phyloP scores from a whole-genome alignment of 768 basidiomycete genomes.

The Hysterangium stoloniferum region DNA sequence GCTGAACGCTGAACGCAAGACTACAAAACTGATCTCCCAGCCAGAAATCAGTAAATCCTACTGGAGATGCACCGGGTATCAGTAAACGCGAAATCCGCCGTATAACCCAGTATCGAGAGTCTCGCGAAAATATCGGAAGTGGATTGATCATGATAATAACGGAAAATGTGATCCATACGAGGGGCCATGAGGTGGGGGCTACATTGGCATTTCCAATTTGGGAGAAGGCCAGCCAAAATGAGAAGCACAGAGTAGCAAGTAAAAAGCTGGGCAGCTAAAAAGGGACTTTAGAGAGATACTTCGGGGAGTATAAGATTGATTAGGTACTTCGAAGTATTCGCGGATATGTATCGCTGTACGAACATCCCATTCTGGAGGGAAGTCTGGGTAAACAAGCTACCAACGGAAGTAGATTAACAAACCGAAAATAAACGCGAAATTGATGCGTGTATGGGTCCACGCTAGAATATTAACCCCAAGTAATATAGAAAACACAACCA shows the following conservation, averaged over 20 bases:
- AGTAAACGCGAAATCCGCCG: slow-evolving; percentile 55
- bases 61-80: slow-evolving; percentile 57
- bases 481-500: slow-evolving; percentile 65
- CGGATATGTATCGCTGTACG: slow-evolving; percentile 68
- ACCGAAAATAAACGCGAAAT: slow-evolving; percentile 93
- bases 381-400: slow-evolving; percentile 4
- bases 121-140: slow-evolving; percentile 51
- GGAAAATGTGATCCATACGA: slow-evolving; percentile 70
- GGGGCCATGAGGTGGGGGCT: slow-evolving; percentile 67
- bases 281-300: not conserved
- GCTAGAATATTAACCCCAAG: slow-evolving; percentile 79
- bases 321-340: slow-evolving; percentile 61
- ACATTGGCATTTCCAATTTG: slow-evolving; percentile 46
- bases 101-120: slow-evolving; percentile 78
- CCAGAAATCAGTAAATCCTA: slow-evolving; percentile 91
- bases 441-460: slow-evolving; percentile 73
- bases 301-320: not conserved
- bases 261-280: slow-evolving; percentile 71
- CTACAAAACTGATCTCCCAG: slow-evolving; percentile 83
- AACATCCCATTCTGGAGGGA: slow-evolving; percentile 53
- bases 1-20: slow-evolving; percentile 64
- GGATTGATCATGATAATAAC: slow-evolving; percentile 65
- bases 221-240: slow-evolving; percentile 80
- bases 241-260: slow-evolving; percentile 63
- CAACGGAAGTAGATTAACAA: slow-evolving; percentile 15